Conservation (phyloP, 2,329 filamentous ascomycete genomes). For the Aspergillus sp. region DNA sequence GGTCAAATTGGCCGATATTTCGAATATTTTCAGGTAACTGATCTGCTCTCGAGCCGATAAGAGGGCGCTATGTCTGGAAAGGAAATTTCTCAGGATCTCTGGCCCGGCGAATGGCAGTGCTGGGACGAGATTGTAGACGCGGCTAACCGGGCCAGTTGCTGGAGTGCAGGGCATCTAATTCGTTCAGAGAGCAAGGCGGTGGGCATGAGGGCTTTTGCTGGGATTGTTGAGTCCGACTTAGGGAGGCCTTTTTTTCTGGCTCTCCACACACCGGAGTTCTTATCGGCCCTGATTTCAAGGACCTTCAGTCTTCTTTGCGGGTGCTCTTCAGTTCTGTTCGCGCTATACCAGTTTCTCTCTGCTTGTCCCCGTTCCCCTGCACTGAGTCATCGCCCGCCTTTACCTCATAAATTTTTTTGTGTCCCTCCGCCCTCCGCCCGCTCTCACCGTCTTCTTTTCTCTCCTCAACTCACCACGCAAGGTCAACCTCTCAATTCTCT, state of each 20-base stretch:
- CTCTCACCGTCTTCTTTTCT: conserved; percentile 18
- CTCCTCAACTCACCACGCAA: conserved; percentile 20
- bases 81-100: background rate
- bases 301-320: conserved; percentile 11
- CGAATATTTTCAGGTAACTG: conserved; percentile 11
- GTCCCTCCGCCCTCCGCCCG: conserved; percentile 17
- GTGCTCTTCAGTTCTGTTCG: conserved; percentile 6
- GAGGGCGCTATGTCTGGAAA: conserved; percentile 1
- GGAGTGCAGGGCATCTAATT: conserved; percentile 11
- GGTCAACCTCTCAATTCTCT: conserved; percentile 18
- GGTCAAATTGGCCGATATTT: conserved; percentile 8
- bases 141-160: background rate
- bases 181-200: conserved; percentile 22
- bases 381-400: conserved; percentile 36
- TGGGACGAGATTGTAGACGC: background rate
- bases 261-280: conserved; percentile 38
- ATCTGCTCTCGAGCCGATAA: conserved; percentile 7
- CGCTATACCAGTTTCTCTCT: conserved; percentile 24
- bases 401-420: conserved; percentile 20
- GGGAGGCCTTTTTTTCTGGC: conserved; percentile 10
- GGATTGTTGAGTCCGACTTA: background rate
- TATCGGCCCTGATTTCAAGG: conserved; percentile 27
- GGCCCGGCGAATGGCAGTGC: conserved; percentile 1
- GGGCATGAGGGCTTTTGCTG: conserved; percentile 9
- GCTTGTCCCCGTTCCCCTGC: conserved; percentile 16